Percentiles rank a stretch among this genome's conserved stretches.
Conservation (phyloP, 768 basidiomycete species). For the Auriscalpium vulgare region DNA sequence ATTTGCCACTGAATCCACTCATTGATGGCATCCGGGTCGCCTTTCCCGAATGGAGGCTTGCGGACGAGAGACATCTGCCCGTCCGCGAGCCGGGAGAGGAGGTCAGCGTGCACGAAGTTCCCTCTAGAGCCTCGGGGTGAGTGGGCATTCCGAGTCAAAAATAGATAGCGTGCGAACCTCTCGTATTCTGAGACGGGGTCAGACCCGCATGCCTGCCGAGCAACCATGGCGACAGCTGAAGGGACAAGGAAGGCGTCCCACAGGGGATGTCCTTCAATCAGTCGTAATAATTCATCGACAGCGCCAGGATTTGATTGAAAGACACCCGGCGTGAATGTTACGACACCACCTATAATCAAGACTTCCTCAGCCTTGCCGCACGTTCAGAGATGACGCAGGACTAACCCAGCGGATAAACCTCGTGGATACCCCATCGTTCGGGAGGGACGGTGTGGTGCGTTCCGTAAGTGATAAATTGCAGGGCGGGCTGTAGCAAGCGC, state of each 20-base stretch:
- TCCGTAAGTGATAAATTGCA: slow-evolving; percentile 64
- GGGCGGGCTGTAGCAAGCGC: slow-evolving; percentile 33
- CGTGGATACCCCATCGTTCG: slow-evolving; percentile 51
- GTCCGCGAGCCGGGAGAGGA: slow-evolving; percentile 44
- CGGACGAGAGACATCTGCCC: slow-evolving; percentile 47
- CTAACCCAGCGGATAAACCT: slow-evolving; percentile 64
- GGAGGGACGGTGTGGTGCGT: slow-evolving; percentile 46
- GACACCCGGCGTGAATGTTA: slow-evolving; percentile 60
- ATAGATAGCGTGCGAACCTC: slow-evolving; percentile 2
- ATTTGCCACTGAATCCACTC: slow-evolving; percentile 9
- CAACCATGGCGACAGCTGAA: slow-evolving; percentile 49
- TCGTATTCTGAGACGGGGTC: slow-evolving; percentile 13
- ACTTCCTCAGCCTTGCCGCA: too few species aligned
- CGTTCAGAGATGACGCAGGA: not conserved
- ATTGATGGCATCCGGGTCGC: not conserved
- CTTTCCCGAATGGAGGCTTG: slow-evolving; percentile 35
- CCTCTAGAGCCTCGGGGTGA: slow-evolving; percentile 14
- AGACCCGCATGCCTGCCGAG: slow-evolving; percentile 28
- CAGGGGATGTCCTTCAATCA: slow-evolving; percentile 50
- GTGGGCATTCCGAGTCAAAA: not conserved
- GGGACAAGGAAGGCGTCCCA: slow-evolving; percentile 68
- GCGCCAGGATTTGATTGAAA: slow-evolving; percentile 46
- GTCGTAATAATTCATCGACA: slow-evolving; percentile 38
- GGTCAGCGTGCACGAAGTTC: slow-evolving; percentile 7
- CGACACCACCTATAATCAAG: slow-evolving; percentile 49